These are phyloP conservation scores for Trichoderma gamsii DNA, from an alignment of 495 filamentous ascomycete species.

Conservation along the genomic window DNA sequence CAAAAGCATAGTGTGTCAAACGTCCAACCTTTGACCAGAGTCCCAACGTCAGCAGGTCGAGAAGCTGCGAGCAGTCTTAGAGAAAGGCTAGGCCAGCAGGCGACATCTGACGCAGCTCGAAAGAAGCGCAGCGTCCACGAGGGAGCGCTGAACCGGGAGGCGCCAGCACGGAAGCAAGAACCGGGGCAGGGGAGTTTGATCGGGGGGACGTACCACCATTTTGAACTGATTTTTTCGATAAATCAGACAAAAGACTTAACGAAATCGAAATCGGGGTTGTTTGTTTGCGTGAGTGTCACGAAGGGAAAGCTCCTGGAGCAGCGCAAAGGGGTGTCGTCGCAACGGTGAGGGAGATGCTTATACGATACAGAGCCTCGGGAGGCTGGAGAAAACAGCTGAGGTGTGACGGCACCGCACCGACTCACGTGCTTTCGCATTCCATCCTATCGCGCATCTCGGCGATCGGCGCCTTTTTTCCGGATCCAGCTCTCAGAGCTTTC, in stretches of 20 bases:
- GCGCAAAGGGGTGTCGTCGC: slow-evolving; percentile 11
- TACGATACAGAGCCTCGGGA: background rate
- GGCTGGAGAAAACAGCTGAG: slow-evolving; percentile 12
- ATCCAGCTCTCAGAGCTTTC: background rate
- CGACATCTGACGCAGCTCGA: background rate
- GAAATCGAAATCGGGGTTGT: background rate
- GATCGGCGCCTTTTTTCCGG: slow-evolving; percentile 8
- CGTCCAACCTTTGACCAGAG: slow-evolving; percentile 76
- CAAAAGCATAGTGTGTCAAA: slow-evolving; percentile 90
- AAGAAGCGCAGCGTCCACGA: background rate
- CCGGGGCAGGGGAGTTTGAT: slow-evolving; percentile 13
- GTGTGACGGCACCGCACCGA: background rate
- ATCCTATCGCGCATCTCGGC: background rate
- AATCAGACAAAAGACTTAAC: background rate
- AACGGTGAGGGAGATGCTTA: slow-evolving; percentile 8
- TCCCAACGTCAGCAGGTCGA: slow-evolving; percentile 56
- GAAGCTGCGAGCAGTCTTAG: slow-evolving; percentile 42
- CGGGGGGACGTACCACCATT: slow-evolving; percentile 26
- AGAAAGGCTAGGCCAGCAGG: slow-evolving; percentile 20
- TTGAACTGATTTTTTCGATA: slow-evolving; percentile 17
- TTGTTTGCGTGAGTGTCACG: background rate
- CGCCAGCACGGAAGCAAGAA: slow-evolving; percentile 8
- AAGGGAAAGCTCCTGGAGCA: background rate
- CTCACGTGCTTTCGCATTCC: slow-evolving; percentile 2
- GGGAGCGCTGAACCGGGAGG: background rate